Evolutionary conservation across 768 basidiomycete species (phyloP), one percentile per base, ranked within the genome.

Genomic region (Dictyophora rubrovolvata): DNA sequence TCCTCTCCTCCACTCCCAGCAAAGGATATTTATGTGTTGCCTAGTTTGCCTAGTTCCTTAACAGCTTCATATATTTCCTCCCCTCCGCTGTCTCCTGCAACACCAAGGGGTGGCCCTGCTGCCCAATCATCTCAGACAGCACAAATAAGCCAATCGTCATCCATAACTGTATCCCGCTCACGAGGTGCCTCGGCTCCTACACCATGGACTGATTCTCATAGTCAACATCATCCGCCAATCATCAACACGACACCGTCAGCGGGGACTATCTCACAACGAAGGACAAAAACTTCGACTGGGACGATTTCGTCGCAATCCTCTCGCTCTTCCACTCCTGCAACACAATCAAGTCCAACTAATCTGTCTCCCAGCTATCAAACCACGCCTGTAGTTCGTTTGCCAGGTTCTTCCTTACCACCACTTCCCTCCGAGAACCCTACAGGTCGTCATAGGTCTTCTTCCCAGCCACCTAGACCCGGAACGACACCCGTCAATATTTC

Each of bases 381-480:
- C 16, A 42, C 21, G 33, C 55, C 52, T 20, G 35, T 37, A 54
- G 56, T 48, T 17, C 42, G 65, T 59, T 63, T 66, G 16, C 63
- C 70, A 5, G 68, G 69, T 33, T 76, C 80, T 9, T 71, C 76
- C 34, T 49, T 72, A 6, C 79, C 78, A 28, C 69, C 74, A 35
- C 74, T 65, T 61, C 72, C 74, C 36, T 67, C 70, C 56, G 65
- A 67, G 42, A 66, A 69, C 23, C 69, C 75, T 1, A 68, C 67
- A 33, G 71, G 72, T 20, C 79, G 89, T 60, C 77, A 66, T 59
- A 80, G 89, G 51, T 86, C 89, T 36, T 81, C 80, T 12, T 90
- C 89, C 42, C 89, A 91, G 63, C 87, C 89, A 48, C 85, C 83
- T 23, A 79, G 86, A 59, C 75, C 86, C 58, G 86, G 87, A 22